Conservation (phyloP, 1,284 basidiomycete species). For the Cryptococcus maquisensis region DNA sequence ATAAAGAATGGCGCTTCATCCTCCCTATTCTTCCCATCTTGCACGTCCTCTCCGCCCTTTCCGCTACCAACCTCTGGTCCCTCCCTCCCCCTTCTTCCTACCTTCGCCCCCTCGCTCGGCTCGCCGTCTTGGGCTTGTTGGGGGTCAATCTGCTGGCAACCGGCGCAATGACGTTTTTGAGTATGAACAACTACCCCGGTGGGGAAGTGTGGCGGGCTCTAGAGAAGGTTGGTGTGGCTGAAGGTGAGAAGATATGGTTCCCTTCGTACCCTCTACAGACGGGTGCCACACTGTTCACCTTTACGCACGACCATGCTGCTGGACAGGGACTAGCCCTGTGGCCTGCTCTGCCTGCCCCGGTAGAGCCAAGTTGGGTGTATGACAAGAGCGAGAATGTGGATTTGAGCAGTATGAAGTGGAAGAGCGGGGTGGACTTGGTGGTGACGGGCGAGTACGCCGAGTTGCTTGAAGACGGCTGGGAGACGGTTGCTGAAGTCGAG, state of each 20-base stretch:
- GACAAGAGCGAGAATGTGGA: slow-evolving; percentile 68
- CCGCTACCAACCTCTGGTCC: slow-evolving; percentile 33
- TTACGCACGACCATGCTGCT: slow-evolving; percentile 53
- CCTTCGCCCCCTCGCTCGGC: slow-evolving; percentile 16
- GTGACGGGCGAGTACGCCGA: slow-evolving; percentile 28
- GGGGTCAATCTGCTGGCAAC: slow-evolving; percentile 56
- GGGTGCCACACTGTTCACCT: slow-evolving; percentile 83
- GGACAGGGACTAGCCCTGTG: slow-evolving; percentile 49
- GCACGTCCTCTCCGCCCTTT: slow-evolving; percentile 73
- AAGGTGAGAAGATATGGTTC: slow-evolving; percentile 29
- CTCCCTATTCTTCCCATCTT: slow-evolving; percentile 78
- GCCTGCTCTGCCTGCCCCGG: slow-evolving; percentile 10
- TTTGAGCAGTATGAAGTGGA: slow-evolving; percentile 43
- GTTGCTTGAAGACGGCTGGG: slow-evolving; percentile 16
- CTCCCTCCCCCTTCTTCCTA: slow-evolving; percentile 5
- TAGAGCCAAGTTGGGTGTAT: slow-evolving; percentile 59
- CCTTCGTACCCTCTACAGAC: slow-evolving; percentile 59
- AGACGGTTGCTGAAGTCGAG: slow-evolving; percentile 17
- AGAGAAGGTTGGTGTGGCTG: slow-evolving; percentile 48
- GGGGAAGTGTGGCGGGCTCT: slow-evolving; percentile 67
- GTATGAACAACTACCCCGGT: slow-evolving; percentile 82
- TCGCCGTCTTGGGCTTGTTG: slow-evolving; percentile 52
- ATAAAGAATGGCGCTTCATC: slow-evolving; percentile 96
- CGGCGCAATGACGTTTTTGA: slow-evolving; percentile 57
- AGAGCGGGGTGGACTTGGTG: slow-evolving; percentile 32